A percentile compares a stretch with the other conserved stretches of the same genome.
Conservation (phyloP, 208 protist species). For the Acanthamoeba sp. region DNA sequence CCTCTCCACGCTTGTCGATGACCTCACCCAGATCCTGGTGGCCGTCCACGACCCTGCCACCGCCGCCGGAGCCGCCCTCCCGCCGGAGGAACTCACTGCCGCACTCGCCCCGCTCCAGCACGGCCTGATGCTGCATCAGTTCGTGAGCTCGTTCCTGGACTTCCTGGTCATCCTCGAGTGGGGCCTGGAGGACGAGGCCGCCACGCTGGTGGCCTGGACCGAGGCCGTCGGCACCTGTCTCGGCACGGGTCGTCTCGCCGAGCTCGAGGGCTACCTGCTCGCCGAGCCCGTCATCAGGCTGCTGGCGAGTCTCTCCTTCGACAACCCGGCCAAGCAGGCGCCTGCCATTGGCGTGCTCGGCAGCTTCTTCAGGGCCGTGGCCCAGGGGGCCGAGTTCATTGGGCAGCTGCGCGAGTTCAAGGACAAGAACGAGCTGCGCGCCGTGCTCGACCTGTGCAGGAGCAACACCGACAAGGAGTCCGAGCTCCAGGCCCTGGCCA, state of each 20-base stretch:
- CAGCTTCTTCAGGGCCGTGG: constrained; percentile 6
- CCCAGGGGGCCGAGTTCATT: background rate
- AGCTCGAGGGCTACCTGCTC: background rate
- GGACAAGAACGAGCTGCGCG: constrained; percentile 48
- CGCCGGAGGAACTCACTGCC: background rate
- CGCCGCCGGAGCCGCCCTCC: background rate
- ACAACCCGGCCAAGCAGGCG: background rate
- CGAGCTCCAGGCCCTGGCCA: constrained; percentile 43
- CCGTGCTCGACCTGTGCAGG: constrained; percentile 65
- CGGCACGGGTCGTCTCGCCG: background rate
- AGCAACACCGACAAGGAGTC: constrained; percentile 67
- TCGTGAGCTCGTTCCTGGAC: constrained; percentile 39
- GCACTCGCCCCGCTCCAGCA: constrained; percentile 27
- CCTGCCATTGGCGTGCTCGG: background rate
- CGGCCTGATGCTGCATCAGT: background rate
- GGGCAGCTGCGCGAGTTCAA: background rate
- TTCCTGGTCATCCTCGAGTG: constrained; percentile 24
- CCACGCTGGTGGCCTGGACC: background rate
- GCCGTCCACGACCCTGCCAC: background rate
- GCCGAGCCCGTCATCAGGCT: background rate
- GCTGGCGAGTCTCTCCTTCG: background rate
- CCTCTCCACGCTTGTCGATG: background rate
- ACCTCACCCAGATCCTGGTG: background rate
- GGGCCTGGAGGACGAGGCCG: constrained; percentile 6
- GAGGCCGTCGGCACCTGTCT: background rate